Evolutionary conservation across 371 early-diverging fungal genomes (phyloP).

Genomic region (Nematocida sp.): DNA sequence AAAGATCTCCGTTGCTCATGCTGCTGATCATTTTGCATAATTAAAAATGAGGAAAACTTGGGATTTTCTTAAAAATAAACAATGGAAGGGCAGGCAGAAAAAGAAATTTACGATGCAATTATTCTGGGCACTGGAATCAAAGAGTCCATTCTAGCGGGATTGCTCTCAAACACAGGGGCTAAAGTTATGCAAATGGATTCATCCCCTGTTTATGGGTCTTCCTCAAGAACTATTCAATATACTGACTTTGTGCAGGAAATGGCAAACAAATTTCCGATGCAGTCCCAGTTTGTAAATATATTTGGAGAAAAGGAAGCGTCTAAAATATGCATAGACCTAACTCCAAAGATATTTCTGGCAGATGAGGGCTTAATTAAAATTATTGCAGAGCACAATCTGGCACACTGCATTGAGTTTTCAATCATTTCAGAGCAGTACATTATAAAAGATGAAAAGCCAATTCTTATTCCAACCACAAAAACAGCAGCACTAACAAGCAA

Average conservation of each 20-base stretch:
- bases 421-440: conserved; percentile 90
- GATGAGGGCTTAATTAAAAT: conserved; percentile 78
- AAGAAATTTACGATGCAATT: conserved; percentile 47
- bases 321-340: conserved; percentile 91
- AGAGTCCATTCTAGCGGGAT: conserved; percentile 95
- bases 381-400: conserved; percentile 84
- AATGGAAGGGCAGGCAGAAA: not conserved
- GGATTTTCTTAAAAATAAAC: conserved; percentile 44
- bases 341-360: conserved; percentile 99
- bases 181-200: conserved; percentile 94
- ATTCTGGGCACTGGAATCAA: conserved; percentile 88
- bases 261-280: conserved; percentile 73
- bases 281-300: not conserved
- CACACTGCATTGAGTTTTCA: conserved; percentile 91
- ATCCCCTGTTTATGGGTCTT: conserved; percentile 95
- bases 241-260: conserved; percentile 71
- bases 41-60: conserved; percentile 32
- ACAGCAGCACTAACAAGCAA: conserved; percentile 80
- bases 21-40: conserved; percentile 28
- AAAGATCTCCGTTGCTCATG: conserved; percentile 4
- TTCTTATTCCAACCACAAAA: conserved; percentile 88
- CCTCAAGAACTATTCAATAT: conserved; percentile 70
- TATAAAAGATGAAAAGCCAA: conserved; percentile 75
- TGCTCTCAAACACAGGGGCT: conserved; percentile 91
- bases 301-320: conserved; percentile 73